These are phyloP conservation scores for Astragalus glycyphyllos DNA, from an alignment of 306 rosid species.

Conservation along the genomic window DNA sequence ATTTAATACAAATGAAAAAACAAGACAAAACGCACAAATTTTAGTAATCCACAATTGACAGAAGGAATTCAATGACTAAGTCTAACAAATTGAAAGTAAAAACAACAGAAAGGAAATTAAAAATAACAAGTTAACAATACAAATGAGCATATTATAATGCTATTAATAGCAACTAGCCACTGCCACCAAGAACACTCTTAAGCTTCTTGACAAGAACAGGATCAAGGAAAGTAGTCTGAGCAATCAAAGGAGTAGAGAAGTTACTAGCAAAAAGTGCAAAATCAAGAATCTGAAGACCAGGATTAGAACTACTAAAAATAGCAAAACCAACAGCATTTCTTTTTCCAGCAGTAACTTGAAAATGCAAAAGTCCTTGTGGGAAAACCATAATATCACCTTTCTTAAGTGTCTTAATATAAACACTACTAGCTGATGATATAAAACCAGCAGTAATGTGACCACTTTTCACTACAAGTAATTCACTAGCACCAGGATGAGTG, in stretches of 20 bases:
- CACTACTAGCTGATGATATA: constrained; percentile 62
- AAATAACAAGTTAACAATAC: not conserved
- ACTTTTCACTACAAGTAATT: constrained; percentile 54
- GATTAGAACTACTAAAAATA: constrained; percentile 68
- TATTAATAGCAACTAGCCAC: constrained; percentile 26
- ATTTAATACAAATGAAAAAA: not conserved
- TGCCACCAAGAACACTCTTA: constrained; percentile 84
- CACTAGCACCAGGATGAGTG: constrained; percentile 80
- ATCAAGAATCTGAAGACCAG: constrained; percentile 85
- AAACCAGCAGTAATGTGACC: constrained; percentile 72
- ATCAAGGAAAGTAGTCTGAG: constrained; percentile 72
- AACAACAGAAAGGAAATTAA: constrained; percentile 22
- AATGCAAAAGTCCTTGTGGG: constrained; percentile 87
- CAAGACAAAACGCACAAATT: not conserved
- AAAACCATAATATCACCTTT: constrained; percentile 76
- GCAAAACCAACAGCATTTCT: constrained; percentile 50
- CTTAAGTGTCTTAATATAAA: constrained; percentile 57
- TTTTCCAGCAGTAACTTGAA: constrained; percentile 60
- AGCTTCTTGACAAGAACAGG: constrained; percentile 68
- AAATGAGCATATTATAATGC: not conserved
- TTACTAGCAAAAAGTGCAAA: constrained; percentile 74
- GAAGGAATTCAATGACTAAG: constrained; percentile 33
- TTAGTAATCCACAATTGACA: constrained; percentile 39
- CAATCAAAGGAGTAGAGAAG: constrained; percentile 59
- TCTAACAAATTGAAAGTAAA: constrained; percentile 26